Conservation (phyloP, 1,284 basidiomycete genomes). For the Vanrija sp. region DNA sequence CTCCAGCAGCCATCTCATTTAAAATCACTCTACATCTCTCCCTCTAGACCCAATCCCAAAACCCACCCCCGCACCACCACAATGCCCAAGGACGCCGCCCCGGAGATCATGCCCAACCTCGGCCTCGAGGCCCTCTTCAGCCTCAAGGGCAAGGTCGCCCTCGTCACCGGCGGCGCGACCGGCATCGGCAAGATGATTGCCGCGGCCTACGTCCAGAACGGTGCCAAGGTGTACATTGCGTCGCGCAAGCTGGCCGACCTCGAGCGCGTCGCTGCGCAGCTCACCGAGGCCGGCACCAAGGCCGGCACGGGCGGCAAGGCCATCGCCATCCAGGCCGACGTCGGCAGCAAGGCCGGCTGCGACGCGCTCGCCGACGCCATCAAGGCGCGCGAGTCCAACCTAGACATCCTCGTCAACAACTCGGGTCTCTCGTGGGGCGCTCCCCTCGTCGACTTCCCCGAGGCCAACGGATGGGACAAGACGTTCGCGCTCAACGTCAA, state of each 20-base stretch:
- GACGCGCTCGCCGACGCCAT: slow-evolving; percentile 14
- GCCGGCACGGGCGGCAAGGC: slow-evolving; percentile 10
- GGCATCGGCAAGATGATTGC: slow-evolving; percentile 26
- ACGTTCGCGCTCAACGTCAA: slow-evolving; percentile 23
- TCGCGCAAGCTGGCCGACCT: slow-evolving; percentile 23
- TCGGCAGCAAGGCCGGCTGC: slow-evolving; percentile 24
- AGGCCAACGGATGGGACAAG: slow-evolving; percentile 21
- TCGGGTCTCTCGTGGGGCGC: slow-evolving; percentile 28
- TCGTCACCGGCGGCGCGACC: slow-evolving; percentile 23
- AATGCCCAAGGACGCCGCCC: slow-evolving; percentile 23
- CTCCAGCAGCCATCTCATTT: no score
- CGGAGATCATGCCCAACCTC: slow-evolving; percentile 21
- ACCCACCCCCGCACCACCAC: not conserved
- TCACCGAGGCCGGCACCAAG: slow-evolving; percentile 9
- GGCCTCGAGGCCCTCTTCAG: slow-evolving; percentile 16
- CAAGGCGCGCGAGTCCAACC: slow-evolving; percentile 17
- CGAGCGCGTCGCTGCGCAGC: slow-evolving; percentile 15
- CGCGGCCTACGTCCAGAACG: slow-evolving; percentile 26
- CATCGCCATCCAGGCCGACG: slow-evolving; percentile 26
- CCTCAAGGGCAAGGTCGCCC: slow-evolving; percentile 17
- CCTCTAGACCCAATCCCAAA: no score
- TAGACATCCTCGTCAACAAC: slow-evolving; percentile 45
- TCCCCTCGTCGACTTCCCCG: slow-evolving; percentile 19
- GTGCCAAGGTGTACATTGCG: slow-evolving; percentile 31
- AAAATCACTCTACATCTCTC: no score